Evolutionary conservation across 2,329 filamentous ascomycete genomes (phyloP).

Genomic region (Diaporthe citri): DNA sequence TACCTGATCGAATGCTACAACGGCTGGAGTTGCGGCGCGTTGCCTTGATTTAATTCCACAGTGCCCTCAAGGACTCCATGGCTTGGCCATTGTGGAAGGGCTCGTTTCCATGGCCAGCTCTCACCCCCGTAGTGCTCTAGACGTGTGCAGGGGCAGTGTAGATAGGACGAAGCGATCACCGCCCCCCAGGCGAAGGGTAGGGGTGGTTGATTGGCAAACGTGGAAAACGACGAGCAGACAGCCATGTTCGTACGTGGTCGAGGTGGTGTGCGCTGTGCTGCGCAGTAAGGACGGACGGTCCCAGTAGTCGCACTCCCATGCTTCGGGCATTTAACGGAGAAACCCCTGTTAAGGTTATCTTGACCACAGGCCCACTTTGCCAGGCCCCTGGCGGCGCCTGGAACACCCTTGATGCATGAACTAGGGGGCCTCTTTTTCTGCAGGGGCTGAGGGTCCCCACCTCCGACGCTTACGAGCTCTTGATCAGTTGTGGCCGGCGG

Average conservation of each 20-base stretch:
- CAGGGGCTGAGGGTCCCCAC: conserved; percentile 17
- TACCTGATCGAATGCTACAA: not conserved
- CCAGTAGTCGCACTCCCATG: conserved; percentile 3
- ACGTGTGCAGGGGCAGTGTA: not conserved
- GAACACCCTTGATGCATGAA: conserved; percentile 28
- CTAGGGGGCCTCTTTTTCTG: not conserved
- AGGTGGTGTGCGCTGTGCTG: not conserved
- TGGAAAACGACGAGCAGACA: not conserved
- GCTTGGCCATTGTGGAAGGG: not conserved
- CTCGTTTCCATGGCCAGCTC: not conserved
- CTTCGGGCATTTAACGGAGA: conserved; percentile 24
- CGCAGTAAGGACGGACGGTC: not conserved
- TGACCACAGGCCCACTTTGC: conserved; percentile 7
- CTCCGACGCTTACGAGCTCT: conserved; percentile 9
- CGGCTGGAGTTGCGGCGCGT: no score
- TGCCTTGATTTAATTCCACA: not conserved
- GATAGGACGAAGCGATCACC: not conserved
- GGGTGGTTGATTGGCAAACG: not conserved
- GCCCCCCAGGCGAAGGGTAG: not conserved
- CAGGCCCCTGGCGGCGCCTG: conserved; percentile 17
- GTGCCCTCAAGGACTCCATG: not conserved
- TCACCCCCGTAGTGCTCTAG: not conserved
- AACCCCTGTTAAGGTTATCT: conserved; percentile 38
- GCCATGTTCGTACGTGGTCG: not conserved
- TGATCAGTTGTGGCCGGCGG: conserved; percentile 12